Evolutionary conservation across 2,329 filamentous ascomycete genomes (phyloP).

Genomic region (Sporothrix protearum): DNA sequence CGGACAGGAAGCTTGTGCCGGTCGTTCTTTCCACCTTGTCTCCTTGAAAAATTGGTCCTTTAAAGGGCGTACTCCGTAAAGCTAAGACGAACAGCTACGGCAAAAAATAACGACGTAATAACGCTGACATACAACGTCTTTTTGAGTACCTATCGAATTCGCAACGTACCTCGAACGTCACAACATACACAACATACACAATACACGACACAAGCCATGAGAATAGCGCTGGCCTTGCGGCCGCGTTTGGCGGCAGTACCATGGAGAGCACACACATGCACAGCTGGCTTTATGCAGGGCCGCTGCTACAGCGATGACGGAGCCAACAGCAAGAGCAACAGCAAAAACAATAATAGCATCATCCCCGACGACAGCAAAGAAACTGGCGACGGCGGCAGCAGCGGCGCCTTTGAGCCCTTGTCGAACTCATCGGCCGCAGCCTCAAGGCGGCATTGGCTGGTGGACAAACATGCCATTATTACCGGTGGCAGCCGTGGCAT

Average conservation of each 20-base stretch:
- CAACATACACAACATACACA: background rate
- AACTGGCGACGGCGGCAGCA: background rate
- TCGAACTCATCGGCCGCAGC: conserved; percentile 8
- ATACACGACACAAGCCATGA: background rate
- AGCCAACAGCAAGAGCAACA: background rate
- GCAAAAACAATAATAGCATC: background rate
- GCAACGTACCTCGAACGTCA: background rate
- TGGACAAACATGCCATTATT: conserved; percentile 55
- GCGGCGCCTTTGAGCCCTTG: background rate
- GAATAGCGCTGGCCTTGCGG: background rate
- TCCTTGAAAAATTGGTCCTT: background rate
- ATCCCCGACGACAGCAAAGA: background rate
- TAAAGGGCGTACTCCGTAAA: background rate
- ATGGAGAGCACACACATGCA: background rate
- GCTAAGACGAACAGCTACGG: background rate
- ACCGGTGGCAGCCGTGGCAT: conserved; percentile 71
- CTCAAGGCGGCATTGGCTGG: conserved; percentile 32
- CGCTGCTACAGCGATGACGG: background rate
- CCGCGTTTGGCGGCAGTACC: background rate
- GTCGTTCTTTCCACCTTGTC: background rate
- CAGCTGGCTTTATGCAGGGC: background rate
- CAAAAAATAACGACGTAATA: background rate
- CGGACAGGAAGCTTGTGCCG: background rate
- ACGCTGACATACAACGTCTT: background rate
- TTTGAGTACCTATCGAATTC: background rate